Evolutionary conservation across 2,329 filamentous ascomycete species (phyloP).

Genomic region (Nothopassalora personata): DNA sequence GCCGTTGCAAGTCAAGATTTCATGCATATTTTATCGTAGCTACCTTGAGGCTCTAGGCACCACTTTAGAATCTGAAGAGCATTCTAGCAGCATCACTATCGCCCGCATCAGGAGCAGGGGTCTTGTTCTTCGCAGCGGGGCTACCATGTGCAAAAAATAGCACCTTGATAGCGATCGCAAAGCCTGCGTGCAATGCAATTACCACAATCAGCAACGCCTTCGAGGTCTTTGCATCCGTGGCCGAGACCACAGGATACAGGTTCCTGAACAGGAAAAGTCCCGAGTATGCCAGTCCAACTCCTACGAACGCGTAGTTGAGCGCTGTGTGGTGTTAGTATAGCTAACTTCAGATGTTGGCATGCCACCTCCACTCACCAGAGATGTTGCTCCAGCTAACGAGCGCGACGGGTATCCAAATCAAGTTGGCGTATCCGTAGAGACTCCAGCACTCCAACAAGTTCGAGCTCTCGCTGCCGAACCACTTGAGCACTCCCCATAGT

Average conservation of each 20-base stretch:
- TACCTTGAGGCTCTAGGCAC: not conserved
- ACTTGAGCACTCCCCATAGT: slow-evolving; percentile 82
- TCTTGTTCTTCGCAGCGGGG: slow-evolving; percentile 29
- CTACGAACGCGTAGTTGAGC: slow-evolving; percentile 92
- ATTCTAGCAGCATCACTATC: not conserved
- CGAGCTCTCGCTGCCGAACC: slow-evolving; percentile 90
- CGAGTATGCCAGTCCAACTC: slow-evolving; percentile 75
- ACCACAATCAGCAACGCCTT: slow-evolving; percentile 82
- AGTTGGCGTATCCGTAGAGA: slow-evolving; percentile 90
- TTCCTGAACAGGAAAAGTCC: slow-evolving; percentile 80
- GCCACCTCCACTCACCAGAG: slow-evolving; percentile 45
- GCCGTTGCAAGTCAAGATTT: not conserved
- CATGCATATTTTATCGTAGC: not conserved
- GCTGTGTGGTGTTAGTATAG: slow-evolving; percentile 36
- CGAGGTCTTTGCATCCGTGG: slow-evolving; percentile 86
- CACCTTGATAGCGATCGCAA: slow-evolving; percentile 91
- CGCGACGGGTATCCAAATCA: slow-evolving; percentile 95
- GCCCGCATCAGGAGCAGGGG: not conserved
- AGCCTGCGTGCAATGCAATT: slow-evolving; percentile 76
- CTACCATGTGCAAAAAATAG: slow-evolving; percentile 73
- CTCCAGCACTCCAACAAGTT: slow-evolving; percentile 94
- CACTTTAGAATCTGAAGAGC: not conserved
- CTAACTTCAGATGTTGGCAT: not conserved
- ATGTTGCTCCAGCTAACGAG: slow-evolving; percentile 85
- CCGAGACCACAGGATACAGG: slow-evolving; percentile 80